Evolutionary conservation across 202 grass and related monocot genomes (phyloP).

Genomic region (Bolboschoenoplectus hybrid): DNA sequence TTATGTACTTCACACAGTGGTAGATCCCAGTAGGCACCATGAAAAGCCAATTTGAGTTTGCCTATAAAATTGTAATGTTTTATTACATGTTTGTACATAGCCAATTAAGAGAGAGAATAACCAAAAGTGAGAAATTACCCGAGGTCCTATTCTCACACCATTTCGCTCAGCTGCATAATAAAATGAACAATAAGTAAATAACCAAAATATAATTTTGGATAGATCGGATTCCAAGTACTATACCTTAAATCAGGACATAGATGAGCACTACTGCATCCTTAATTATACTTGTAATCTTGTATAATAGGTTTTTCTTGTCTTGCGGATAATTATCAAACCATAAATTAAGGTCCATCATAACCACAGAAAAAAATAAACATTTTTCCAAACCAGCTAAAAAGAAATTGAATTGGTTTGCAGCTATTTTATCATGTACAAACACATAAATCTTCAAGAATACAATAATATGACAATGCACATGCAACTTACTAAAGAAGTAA

Average conservation of each 20-base stretch:
- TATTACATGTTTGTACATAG: background rate
- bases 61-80: constrained; percentile 49
- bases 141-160: constrained; percentile 53
- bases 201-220: background rate
- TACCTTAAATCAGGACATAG: background rate
- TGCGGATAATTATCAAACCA: background rate
- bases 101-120: background rate
- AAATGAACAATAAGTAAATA: constrained; percentile 21
- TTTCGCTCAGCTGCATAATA: constrained; percentile 49
- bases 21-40: constrained; percentile 80
- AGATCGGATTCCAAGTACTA: background rate
- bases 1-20: constrained; percentile 65
- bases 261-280: background rate
- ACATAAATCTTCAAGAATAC: background rate
- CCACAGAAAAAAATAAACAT: background rate
- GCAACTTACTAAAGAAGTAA: constrained; percentile 45
- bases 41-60: constrained; percentile 68
- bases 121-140: constrained; percentile 44
- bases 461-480: background rate
- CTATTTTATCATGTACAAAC: background rate
- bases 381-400: too few species aligned
- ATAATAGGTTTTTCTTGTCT: background rate
- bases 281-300: background rate
- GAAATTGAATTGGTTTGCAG: background rate
- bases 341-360: background rate